Evolutionary conservation across 164 flowering plant species (phyloP), one percentile per base, ranked within the genome.

Genomic region (Stephania yunnanensis): DNA sequence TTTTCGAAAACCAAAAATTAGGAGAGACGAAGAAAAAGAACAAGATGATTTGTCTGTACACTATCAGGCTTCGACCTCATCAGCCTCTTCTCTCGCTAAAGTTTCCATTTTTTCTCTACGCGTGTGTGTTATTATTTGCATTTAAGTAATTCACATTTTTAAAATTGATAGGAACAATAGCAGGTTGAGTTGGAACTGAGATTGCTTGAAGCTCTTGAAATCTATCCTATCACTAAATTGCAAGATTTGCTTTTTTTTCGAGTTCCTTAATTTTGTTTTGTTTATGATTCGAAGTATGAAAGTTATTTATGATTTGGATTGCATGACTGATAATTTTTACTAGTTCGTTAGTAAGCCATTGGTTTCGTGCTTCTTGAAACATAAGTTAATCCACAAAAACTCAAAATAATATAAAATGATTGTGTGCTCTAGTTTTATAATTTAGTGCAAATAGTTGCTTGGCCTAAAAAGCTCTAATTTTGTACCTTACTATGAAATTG

Each of bases 131-230:
- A 2, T 72, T 61, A 15, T 22, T 46, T 17, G 13, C 20, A 10
- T 73, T 68, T 13, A 65, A 46, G 50, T 2, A 65, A 52, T 48
- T 55, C 70, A n/a, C 48, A 7, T 46, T 74, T 74, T 2, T 68
- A 12, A 48, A 1, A 52, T 42, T 46, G 50, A 45, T 77, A 92
- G 98, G 98, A 93, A 81, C 89, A 90, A 73, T 87, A 91, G 31
- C 90, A 93, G 85, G 95, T 93, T 45, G 98, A 93, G 74, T 84
- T 93, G 92, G 98, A 95, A 87, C 85, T 95, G 64, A 87, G 85
- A 73, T 72, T 95, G 72, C 82, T 95, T 52, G 93, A 95, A 85
- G 98, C 97, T 71, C 90, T 93, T n/a, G 97, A 90, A 83, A 86
- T 92, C 63, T 95, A 93, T 73, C 97, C 99, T 78, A 94, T 86